Percentiles rank a stretch among this genome's conserved stretches.
These are phyloP conservation scores for Hypoxylon lienhwacheense DNA, from an alignment of 495 filamentous ascomycete genomes.

Conservation along the genomic window DNA sequence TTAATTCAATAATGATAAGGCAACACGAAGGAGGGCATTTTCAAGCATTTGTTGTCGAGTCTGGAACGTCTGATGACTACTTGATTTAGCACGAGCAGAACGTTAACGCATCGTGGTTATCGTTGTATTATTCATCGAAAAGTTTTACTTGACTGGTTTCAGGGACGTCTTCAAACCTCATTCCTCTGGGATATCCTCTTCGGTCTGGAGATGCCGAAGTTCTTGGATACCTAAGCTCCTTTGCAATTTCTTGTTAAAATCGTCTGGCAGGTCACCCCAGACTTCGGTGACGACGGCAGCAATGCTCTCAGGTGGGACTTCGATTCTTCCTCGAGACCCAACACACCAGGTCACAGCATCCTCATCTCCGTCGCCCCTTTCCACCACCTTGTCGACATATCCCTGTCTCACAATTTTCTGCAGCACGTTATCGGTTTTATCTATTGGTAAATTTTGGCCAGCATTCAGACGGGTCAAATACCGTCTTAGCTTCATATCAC, in stretches of 20 bases:
- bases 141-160: not conserved
- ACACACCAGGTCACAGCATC: slow-evolving; percentile 76
- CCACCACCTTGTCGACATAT: slow-evolving; percentile 74
- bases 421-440: slow-evolving; percentile 75
- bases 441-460: slow-evolving; percentile 71
- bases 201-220: slow-evolving; percentile 3
- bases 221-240: slow-evolving; percentile 56
- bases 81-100: no score
- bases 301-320: slow-evolving; percentile 75
- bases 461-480: slow-evolving; percentile 77
- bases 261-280: slow-evolving; percentile 53
- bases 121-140: not conserved
- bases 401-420: slow-evolving; percentile 76
- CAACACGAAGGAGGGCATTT: no score
- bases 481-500: slow-evolving; percentile 70
- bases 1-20: no score
- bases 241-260: slow-evolving; percentile 56
- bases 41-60: no score
- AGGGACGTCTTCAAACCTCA: not conserved
- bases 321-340: slow-evolving; percentile 81
- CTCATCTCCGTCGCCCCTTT: slow-evolving; percentile 63
- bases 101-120: no score
- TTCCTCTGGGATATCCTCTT: slow-evolving; percentile 42
- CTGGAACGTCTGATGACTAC: no score
- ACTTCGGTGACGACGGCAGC: slow-evolving; percentile 66